A percentile compares a stretch with the other conserved stretches of the same genome.
Conservation (phyloP, 352 stramenopile species). For the Globisporangium canariense region DNA sequence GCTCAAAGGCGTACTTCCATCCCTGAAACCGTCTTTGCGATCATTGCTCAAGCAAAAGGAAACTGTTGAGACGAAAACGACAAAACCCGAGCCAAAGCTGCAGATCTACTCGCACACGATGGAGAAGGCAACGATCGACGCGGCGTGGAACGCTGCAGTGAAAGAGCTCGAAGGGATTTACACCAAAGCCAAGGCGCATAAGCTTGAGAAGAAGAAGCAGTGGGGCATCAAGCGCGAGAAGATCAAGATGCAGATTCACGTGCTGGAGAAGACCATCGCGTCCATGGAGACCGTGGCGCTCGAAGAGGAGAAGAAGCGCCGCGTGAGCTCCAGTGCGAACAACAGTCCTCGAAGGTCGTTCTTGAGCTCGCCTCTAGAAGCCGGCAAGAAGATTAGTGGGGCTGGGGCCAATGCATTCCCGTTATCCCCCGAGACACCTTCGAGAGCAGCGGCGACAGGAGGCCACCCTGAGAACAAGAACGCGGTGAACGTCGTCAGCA, state of each 20-base stretch:
- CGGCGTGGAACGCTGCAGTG: slow-evolving; percentile 44
- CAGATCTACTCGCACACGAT: slow-evolving; percentile 39
- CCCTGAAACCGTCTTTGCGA: slow-evolving; percentile 8
- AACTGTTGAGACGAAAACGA: not conserved
- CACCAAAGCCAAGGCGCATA: slow-evolving; percentile 37
- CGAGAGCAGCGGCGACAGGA: not conserved
- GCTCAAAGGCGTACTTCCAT: slow-evolving; percentile 9
- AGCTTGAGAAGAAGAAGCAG: slow-evolving; percentile 36
- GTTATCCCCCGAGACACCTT: slow-evolving; percentile 2
- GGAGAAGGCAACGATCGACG: slow-evolving; percentile 50
- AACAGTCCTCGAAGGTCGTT: slow-evolving; percentile 24
- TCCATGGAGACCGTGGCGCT: slow-evolving; percentile 57
- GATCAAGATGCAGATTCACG: slow-evolving; percentile 59
- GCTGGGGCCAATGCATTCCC: not conserved
- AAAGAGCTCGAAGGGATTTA: slow-evolving; percentile 54
- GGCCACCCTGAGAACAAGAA: slow-evolving; percentile 20
- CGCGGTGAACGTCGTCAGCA: slow-evolving; percentile 45
- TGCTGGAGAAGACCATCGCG: slow-evolving; percentile 67
- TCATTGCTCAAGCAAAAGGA: slow-evolving; percentile 7
- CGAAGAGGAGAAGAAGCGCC: slow-evolving; percentile 44
- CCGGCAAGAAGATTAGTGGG: slow-evolving; percentile 4
- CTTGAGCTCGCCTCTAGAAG: slow-evolving; percentile 11
- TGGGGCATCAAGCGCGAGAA: slow-evolving; percentile 67
- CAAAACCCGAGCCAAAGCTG: slow-evolving; percentile 6
- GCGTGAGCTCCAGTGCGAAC: slow-evolving; percentile 28